Percentiles rank a stretch among this genome's conserved stretches.
phyloP scores from a whole-genome alignment of 371 early-diverging fungal genomes.

The Sanchytrium tribonematis region DNA sequence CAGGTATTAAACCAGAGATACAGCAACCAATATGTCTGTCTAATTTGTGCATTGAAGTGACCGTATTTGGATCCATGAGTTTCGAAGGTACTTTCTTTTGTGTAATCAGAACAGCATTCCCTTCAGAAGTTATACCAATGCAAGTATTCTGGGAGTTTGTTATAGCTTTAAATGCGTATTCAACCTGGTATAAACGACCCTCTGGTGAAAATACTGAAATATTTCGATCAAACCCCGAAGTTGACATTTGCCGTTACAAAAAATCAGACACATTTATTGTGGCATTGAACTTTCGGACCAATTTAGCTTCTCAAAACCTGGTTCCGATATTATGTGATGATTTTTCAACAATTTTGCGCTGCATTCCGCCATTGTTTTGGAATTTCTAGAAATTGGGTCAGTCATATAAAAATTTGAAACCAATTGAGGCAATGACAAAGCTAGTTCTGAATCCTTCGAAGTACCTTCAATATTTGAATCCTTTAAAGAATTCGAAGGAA shows the following conservation, averaged over 20 bases:
- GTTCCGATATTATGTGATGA: no score
- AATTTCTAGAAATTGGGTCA: conserved; percentile 65
- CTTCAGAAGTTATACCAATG: conserved; percentile 75
- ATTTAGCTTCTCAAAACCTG: no score
- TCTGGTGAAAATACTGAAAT: conserved; percentile 97
- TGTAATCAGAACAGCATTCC: conserved; percentile 66
- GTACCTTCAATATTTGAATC: not conserved
- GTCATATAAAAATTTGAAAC: conserved; percentile 79
- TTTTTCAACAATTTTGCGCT: conserved; percentile 25
- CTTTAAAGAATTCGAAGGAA: conserved; percentile 25
- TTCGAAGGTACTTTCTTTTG: conserved; percentile 92
- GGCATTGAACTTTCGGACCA: no score
- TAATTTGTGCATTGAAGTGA: conserved; percentile 67
- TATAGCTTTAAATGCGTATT: conserved; percentile 97
- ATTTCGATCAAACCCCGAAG: conserved; percentile 79
- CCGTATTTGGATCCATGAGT: conserved; percentile 69
- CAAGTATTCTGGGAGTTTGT: conserved; percentile 75
- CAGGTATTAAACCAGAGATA: conserved; percentile 88
- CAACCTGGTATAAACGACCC: conserved; percentile 94
- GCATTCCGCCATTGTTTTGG: conserved; percentile 88
- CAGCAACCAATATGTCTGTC: conserved; percentile 88
- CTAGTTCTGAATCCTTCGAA: not conserved
- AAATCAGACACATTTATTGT: no score
- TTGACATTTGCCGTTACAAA: no score
- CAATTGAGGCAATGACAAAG: conserved; percentile 11